Base-by-base conservation (phyloP, 768 basidiomycete species). In the Amanita muscaria region DNA sequence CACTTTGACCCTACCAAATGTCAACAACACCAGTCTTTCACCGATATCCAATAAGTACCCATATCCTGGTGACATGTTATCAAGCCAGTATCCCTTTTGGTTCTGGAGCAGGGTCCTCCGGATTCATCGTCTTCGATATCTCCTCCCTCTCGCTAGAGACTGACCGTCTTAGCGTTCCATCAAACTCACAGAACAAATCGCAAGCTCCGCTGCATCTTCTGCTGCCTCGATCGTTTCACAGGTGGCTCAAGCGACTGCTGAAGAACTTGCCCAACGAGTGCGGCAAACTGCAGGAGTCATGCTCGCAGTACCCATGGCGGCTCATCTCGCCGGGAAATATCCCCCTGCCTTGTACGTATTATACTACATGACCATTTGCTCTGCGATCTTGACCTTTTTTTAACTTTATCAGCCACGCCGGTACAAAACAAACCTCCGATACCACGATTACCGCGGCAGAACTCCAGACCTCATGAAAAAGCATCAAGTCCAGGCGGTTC, bases 281-380 rank as follows among this genome's bases (percentile, higher is more conserved):
- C 67, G 73, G 18, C 62, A 80, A 59, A 63, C 70, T 56, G 64
- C 81, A 0, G 80, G 80, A 12, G 70, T 84, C 7, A 67, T 74
- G 67, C 60, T 74, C 32, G 73, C 69, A 3, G 70, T 69, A 19
- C 73, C 67, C 23, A 67, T 68, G 60, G 56, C 54, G 48, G 54
- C 65, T 27, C 64, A 66, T 18, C 50, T 65, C 1, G 59, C 66
- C 32, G 56, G 56, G 7, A 59, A 56, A 37, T 37, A 31, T 40
- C 23, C 15, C 30, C 31, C 14, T 40, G 49, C 41, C 59, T 44
- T 44, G 60, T 63, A 54, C 35, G 54, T 49, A 41, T 44, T n/a
- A n/a, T n/a, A n/a, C n/a, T n/a, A n/a, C n/a, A 19, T 43, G 18
- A 16, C 38, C 18, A 11, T 29, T 29, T 42, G 12, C 5, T 22